These are phyloP conservation scores for Chalciporus piperatus DNA, from an alignment of 768 basidiomycete genomes.

Conservation along the genomic window DNA sequence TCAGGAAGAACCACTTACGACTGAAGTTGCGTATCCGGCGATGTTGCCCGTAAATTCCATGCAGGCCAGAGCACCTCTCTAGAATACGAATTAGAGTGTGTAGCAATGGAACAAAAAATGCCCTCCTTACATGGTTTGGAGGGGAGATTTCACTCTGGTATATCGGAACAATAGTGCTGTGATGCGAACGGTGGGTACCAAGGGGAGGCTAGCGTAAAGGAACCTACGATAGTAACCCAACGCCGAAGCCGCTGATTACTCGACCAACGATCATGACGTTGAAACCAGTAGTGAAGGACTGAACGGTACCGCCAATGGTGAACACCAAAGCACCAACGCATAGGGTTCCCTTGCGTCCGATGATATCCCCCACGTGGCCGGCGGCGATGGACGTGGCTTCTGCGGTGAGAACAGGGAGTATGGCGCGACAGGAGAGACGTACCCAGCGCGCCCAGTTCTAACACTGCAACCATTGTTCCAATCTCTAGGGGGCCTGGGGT, in stretches of 20 bases:
- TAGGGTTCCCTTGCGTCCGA: constrained; percentile 83
- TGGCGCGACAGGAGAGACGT: constrained; percentile 22
- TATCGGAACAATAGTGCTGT: constrained; percentile 91
- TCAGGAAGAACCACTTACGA: constrained; percentile 50
- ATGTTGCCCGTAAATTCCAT: constrained; percentile 96
- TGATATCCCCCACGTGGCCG: constrained; percentile 81
- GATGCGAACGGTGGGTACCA: constrained; percentile 4
- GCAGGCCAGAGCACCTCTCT: constrained; percentile 90
- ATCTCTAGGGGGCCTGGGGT: constrained; percentile 69
- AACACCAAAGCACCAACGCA: constrained; percentile 82
- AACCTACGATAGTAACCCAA: constrained; percentile 82
- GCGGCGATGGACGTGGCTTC: constrained; percentile 87
- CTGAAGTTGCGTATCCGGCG: constrained; percentile 84
- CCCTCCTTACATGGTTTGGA: constrained; percentile 68
- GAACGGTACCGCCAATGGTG: constrained; percentile 81
- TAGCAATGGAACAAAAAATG: not conserved
- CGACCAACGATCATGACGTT: constrained; percentile 80
- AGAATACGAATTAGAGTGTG: constrained; percentile 4
- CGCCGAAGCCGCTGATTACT: constrained; percentile 83
- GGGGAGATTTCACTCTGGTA: constrained; percentile 97
- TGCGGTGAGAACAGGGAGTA: not conserved
- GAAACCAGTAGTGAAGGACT: constrained; percentile 80
- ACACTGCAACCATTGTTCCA: constrained; percentile 95
- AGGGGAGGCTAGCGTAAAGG: not conserved
- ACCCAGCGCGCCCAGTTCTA: constrained; percentile 92